phyloP scores from a whole-genome alignment of 352 stramenopile genomes.

The Phytophthora kernoviae region DNA sequence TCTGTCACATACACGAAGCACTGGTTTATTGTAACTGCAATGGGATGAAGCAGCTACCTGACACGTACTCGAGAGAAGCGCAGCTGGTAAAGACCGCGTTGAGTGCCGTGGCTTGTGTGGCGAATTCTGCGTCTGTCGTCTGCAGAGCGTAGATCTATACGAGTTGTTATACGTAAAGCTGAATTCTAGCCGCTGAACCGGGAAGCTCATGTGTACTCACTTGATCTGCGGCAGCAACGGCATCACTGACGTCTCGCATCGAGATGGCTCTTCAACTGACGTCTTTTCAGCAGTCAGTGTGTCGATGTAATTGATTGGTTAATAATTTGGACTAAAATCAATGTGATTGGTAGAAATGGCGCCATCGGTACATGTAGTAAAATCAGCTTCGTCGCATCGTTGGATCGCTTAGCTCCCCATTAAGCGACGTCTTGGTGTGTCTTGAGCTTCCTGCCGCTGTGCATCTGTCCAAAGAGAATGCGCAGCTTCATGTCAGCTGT shows the following conservation, averaged over 20 bases:
- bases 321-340: no score
- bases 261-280: no score
- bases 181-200: no score
- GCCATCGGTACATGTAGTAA: no score
- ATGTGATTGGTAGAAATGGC: not conserved
- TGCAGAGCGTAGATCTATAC: not conserved
- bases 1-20: not conserved
- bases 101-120: not conserved
- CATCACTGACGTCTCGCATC: no score
- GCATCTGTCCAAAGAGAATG: slow-evolving; percentile 13
- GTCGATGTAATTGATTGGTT: no score
- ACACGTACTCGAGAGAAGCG: not conserved
- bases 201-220: no score
- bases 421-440: slow-evolving; percentile 12
- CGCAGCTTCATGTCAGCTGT: slow-evolving; percentile 17
- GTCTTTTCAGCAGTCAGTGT: no score
- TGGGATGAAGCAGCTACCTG: no score
- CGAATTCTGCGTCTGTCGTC: not conserved
- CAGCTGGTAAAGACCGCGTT: not conserved
- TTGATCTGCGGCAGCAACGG: no score
- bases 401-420: not conserved
- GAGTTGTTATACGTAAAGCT: not conserved
- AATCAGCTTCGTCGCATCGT: not conserved
- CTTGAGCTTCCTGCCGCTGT: no score
- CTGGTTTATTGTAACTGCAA: not conserved